Base-by-base conservation (phyloP, 2,329 filamentous ascomycete genomes). In the Sclerotinia subarctica region DNA sequence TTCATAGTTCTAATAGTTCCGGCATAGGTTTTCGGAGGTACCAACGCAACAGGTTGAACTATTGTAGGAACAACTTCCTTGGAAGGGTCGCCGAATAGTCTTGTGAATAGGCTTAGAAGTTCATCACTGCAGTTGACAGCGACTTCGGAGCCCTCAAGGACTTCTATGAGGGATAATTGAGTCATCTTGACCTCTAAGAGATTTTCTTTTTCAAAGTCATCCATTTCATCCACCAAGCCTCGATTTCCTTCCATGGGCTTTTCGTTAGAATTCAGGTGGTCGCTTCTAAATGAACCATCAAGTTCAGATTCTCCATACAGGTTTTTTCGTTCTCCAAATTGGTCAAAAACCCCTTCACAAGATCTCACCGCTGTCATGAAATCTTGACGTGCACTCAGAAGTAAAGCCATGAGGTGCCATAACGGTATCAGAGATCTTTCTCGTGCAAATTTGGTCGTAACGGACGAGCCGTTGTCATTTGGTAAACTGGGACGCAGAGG, bases 181-280 rank as follows among this genome's bases (percentile, higher is more conserved):
- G 94, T 97, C 87, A 98, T 96, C 78, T 96, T 96, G 70, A 97
- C 88, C 78, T 98, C 92, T n/a, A 99, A 80, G 53, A 99, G 89
- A 60, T 87, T 86, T 78, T 94, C 92, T 76, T 93, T 96, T 76
- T 98, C 94, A 35, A 88, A 87, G 68, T 89, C 87, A 70, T 93
- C 90, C 88, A 97, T 92, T 56, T 91, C 88, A 72, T 94, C 90
- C 0, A 96, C 84, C 58, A 92, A 76, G 4, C 88, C 87, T 71
- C 73, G 73, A 63, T 75, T 77, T 35, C 68, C 72, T 71, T 67
- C 67, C 26, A 59, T 62, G 24, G 72, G 60, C 59, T 78, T 79
- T 57, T 80, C 79, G 26, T 76, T 75, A 6, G 44, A 57, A 52
- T 90, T 90, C 52, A 91, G 80, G 74, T 91, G 88, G 70, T 91